These are phyloP conservation scores for Populus nigra DNA, from an alignment of 345 rosid genomes.

Conservation along the genomic window DNA sequence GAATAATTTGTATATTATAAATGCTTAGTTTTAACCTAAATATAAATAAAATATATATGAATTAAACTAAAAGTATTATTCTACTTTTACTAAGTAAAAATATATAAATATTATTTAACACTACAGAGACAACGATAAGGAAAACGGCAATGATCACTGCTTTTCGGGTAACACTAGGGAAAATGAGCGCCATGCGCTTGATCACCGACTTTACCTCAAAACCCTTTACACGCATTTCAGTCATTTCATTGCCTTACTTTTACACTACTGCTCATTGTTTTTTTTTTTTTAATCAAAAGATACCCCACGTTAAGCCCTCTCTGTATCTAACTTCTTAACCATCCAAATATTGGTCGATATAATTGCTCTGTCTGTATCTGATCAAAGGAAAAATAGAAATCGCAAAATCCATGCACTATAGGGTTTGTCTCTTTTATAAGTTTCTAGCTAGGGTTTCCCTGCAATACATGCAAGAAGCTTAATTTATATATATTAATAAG, in stretches of 20 bases:
- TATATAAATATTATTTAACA: too few species aligned
- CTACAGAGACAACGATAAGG: slow-evolving; percentile 12
- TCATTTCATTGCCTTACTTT: neutral
- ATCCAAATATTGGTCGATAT: slow-evolving; percentile 8
- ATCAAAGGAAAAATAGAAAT: neutral
- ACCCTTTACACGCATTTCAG: neutral
- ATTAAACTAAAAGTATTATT: too few species aligned
- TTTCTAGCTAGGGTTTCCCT: neutral
- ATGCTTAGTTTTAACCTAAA: too few species aligned
- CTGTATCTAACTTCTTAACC: slow-evolving; percentile 2
- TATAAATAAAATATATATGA: too few species aligned
- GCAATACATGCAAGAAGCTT: too few species aligned
- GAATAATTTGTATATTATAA: too few species aligned
- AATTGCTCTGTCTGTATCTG: neutral
- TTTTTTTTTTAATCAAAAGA: neutral
- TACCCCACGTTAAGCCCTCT: neutral
- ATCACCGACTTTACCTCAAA: slow-evolving; percentile 19
- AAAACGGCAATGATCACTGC: slow-evolving; percentile 11
- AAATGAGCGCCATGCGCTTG: slow-evolving; percentile 9
- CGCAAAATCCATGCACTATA: neutral
- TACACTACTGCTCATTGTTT: too few species aligned
- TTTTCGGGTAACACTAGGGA: neutral
- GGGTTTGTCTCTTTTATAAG: neutral
- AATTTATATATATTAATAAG: neutral
- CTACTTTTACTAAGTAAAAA: too few species aligned